Base-by-base conservation (phyloP, 2,329 filamentous ascomycete species). In the Aspergillus fischeri region DNA sequence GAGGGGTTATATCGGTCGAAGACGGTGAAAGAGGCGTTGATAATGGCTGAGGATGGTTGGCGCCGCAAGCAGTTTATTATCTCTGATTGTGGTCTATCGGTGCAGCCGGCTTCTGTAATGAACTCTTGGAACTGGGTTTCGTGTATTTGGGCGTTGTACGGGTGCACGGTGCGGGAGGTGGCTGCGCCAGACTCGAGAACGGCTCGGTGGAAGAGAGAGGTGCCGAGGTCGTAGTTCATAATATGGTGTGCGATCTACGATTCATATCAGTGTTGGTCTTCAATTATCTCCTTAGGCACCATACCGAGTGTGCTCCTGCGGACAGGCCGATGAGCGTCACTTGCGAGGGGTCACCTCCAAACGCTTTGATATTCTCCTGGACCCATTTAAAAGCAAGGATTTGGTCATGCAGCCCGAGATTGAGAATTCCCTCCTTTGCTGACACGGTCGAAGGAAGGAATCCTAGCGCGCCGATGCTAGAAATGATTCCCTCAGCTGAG, bases 181-280 rank as follows among this genome's bases (percentile, higher is more conserved):
- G 78, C 70, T 0, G 75, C 74, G 2, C 79, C 78, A 2, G 77
- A 79, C 63, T 81, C 77, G 3, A 81, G 71, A 25, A 81, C 72
- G 3, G 73, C 79, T 47, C 76, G 73, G 55, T 80, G 77, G 57
- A 81, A 81, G 8, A 79, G 67, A 1, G 69, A 66, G 35, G 17
- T 60, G 21, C 59, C 29, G 24, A 75, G 68, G 24, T 76, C 70
- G 42, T 75, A 68, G 59, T 80, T 73, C 65, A 89, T 82, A 17
- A 90, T 72, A 62, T 89, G 86, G 65, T 91, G 87, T 3, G 87
- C 87, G 61, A 89, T 82, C 82, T 87, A 59, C 3, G n/a, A 11
- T 32, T 28, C 38, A 20, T 29, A 44, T 59, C 35, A 53, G 54
- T 7, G 24, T 17, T 50, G 47, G 7, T 17, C 6, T 42, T 5